phyloP scores from a whole-genome alignment of 2,329 filamentous ascomycete species.

The Phialophora macrospora region DNA sequence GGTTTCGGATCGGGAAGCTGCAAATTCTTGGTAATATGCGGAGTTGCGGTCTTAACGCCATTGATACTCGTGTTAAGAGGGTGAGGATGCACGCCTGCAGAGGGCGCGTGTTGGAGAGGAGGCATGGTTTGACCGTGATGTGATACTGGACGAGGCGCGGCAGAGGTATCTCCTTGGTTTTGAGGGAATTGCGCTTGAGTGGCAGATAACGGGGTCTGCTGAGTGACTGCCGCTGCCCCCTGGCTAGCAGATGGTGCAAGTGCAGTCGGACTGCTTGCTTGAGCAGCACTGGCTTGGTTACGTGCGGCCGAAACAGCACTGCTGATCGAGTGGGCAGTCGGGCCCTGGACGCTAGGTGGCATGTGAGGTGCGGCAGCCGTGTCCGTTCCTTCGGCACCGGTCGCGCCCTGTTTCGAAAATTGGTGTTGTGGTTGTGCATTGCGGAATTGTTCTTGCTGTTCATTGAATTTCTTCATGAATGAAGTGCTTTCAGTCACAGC shows the following conservation, averaged over 20 bases:
- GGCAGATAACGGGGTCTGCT: slow-evolving; percentile 53
- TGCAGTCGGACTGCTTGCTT: slow-evolving; percentile 44
- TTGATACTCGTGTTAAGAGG: slow-evolving; percentile 50
- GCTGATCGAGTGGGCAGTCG: slow-evolving; percentile 53
- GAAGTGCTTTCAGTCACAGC: slow-evolving; percentile 48
- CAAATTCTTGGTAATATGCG: slow-evolving; percentile 82
- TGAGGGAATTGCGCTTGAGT: slow-evolving; percentile 42
- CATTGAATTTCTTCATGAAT: slow-evolving; percentile 55
- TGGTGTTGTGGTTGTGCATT: slow-evolving; percentile 39
- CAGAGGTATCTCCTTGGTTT: slow-evolving; percentile 20
- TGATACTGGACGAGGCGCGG: slow-evolving; percentile 31
- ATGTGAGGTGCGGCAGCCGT: slow-evolving; percentile 26
- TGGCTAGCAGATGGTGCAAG: slow-evolving; percentile 38
- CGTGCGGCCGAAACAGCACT: slow-evolving; percentile 49
- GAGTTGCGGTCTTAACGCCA: slow-evolving; percentile 62
- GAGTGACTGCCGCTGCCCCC: slow-evolving; percentile 37
- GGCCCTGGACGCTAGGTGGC: slow-evolving; percentile 36
- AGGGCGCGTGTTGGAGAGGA: slow-evolving; percentile 40
- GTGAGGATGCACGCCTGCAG: slow-evolving; percentile 46
- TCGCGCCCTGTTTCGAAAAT: slow-evolving; percentile 36
- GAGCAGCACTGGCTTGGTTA: slow-evolving; percentile 40
- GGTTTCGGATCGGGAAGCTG: slow-evolving; percentile 73
- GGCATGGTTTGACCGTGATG: slow-evolving; percentile 44
- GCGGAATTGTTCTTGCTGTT: slow-evolving; percentile 54
- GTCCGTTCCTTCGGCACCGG: slow-evolving; percentile 27